Conservation (phyloP, 75 land plant genomes). For the Sequoiadendron giganteum region DNA sequence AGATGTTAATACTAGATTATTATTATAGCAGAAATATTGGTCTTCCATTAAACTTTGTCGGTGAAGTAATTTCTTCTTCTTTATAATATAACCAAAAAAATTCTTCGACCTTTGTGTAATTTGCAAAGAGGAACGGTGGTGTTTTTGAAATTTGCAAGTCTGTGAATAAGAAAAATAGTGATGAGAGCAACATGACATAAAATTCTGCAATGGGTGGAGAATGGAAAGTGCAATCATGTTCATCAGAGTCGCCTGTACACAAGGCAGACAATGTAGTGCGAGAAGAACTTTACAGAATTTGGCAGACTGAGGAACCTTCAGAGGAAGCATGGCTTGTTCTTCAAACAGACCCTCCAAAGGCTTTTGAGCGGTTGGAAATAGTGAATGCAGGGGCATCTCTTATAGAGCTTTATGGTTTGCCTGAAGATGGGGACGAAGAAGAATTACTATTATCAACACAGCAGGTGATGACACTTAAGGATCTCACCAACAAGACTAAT, state of each 20-base stretch:
- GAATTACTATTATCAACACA: slow-evolving; percentile 33
- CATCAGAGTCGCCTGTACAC: slow-evolving; percentile 27
- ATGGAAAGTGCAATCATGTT: slow-evolving; percentile 21
- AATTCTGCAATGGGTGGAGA: slow-evolving; percentile 4
- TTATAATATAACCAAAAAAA: too few species aligned
- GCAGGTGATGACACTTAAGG: slow-evolving; percentile 41
- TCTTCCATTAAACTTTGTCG: too few species aligned
- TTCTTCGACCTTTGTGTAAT: background rate
- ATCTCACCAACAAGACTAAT: slow-evolving; percentile 25
- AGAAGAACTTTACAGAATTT: slow-evolving; percentile 20
- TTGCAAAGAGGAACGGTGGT: background rate
- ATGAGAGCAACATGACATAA: too few species aligned
- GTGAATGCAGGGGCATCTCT: slow-evolving; percentile 38
- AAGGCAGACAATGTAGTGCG: slow-evolving; percentile 19
- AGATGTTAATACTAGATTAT: too few species aligned
- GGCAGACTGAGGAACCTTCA: slow-evolving; percentile 30
- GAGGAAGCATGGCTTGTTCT: slow-evolving; percentile 38
- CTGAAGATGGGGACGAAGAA: slow-evolving; percentile 9
- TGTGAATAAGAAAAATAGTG: background rate
- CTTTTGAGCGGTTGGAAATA: slow-evolving; percentile 23
- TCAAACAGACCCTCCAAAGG: slow-evolving; percentile 23
- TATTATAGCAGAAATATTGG: too few species aligned
- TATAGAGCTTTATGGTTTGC: slow-evolving; percentile 27
- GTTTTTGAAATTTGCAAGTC: background rate
- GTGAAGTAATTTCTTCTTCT: too few species aligned